Percentiles rank a stretch among this genome's conserved stretches.
Conservation (phyloP, 2,329 filamentous ascomycete species). For the Fusarium brevicatenulatum region DNA sequence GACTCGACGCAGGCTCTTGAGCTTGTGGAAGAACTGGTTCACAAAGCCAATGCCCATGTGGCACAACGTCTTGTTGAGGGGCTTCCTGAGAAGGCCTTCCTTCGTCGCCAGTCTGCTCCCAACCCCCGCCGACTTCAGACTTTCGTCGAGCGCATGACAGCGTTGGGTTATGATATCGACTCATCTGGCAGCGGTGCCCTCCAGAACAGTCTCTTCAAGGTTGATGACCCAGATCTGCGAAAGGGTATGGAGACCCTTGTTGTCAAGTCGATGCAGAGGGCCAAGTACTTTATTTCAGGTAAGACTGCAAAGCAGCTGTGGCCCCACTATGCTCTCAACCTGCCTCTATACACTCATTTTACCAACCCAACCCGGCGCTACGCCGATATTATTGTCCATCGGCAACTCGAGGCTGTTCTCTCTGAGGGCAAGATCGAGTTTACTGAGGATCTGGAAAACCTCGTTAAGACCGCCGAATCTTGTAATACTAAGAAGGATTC, state of each 20-base stretch:
- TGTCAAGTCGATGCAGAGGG: constrained; percentile 94
- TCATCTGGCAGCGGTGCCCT: constrained; percentile 87
- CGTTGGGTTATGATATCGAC: constrained; percentile 90
- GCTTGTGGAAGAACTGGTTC: constrained; percentile 92
- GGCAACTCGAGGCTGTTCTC: constrained; percentile 88
- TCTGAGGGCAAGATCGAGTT: constrained; percentile 86
- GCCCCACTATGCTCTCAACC: constrained; percentile 90
- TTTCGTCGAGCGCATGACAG: constrained; percentile 92
- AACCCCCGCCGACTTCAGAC: constrained; percentile 89
- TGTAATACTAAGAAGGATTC: constrained; percentile 99
- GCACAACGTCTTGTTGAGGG: constrained; percentile 83
- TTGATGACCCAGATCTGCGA: constrained; percentile 87
- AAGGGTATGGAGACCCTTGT: constrained; percentile 98
- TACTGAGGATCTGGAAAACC: constrained; percentile 84
- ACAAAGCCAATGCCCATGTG: constrained; percentile 91
- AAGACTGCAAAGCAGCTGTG: constrained; percentile 81
- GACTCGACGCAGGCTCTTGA: constrained; percentile 90
- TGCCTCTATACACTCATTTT: constrained; percentile 96
- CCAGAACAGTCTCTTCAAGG: constrained; percentile 94
- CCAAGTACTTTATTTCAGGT: constrained; percentile 91
- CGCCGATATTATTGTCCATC: constrained; percentile 93
- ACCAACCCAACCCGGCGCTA: constrained; percentile 95
- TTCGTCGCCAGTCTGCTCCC: constrained; percentile 86
- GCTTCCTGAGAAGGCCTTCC: constrained; percentile 90
- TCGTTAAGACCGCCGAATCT: constrained; percentile 92